These are phyloP conservation scores for Aspergillus awamori DNA, from an alignment of 2,329 filamentous ascomycete genomes.

Conservation along the genomic window DNA sequence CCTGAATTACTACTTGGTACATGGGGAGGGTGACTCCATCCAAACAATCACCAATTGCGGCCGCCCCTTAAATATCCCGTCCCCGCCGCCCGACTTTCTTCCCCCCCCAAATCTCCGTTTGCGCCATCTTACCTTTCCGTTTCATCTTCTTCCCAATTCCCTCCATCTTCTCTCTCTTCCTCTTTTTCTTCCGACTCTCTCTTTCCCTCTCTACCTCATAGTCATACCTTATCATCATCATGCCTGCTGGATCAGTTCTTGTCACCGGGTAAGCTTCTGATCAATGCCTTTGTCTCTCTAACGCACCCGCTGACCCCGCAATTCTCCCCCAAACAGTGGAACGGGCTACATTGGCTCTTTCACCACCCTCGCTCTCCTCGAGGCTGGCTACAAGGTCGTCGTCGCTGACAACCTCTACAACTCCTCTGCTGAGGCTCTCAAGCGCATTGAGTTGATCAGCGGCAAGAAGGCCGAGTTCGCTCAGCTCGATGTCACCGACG, in stretches of 20 bases:
- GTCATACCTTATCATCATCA: slow-evolving; percentile 56
- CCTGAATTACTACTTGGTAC: background rate
- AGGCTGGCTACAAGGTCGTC: slow-evolving; percentile 94
- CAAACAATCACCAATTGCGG: slow-evolving; percentile 4
- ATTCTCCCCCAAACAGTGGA: slow-evolving; percentile 62
- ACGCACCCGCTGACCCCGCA: slow-evolving; percentile 23
- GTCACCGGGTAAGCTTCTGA: slow-evolving; percentile 77
- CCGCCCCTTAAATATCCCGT: slow-evolving; percentile 22
- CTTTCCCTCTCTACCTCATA: slow-evolving; percentile 3
- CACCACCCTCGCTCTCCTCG: slow-evolving; percentile 85
- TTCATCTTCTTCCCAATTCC: slow-evolving; percentile 13
- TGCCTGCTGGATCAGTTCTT: slow-evolving; percentile 85
- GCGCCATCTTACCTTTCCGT: slow-evolving; percentile 15
- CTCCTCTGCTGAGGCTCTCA: slow-evolving; percentile 85
- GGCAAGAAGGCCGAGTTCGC: slow-evolving; percentile 86
- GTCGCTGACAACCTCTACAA: slow-evolving; percentile 98
- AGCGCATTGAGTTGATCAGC: slow-evolving; percentile 91
- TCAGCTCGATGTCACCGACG: slow-evolving; percentile 85
- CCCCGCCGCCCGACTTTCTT: slow-evolving; percentile 2
- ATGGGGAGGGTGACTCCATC: background rate
- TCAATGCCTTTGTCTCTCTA: slow-evolving; percentile 2
- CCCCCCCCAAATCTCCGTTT: background rate
- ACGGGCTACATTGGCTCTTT: slow-evolving; percentile 99
- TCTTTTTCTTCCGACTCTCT: slow-evolving; percentile 7
- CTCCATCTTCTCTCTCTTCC: slow-evolving; percentile 5